phyloP scores from a whole-genome alignment of 768 basidiomycete genomes.

The Leccinum subtestaceum region DNA sequence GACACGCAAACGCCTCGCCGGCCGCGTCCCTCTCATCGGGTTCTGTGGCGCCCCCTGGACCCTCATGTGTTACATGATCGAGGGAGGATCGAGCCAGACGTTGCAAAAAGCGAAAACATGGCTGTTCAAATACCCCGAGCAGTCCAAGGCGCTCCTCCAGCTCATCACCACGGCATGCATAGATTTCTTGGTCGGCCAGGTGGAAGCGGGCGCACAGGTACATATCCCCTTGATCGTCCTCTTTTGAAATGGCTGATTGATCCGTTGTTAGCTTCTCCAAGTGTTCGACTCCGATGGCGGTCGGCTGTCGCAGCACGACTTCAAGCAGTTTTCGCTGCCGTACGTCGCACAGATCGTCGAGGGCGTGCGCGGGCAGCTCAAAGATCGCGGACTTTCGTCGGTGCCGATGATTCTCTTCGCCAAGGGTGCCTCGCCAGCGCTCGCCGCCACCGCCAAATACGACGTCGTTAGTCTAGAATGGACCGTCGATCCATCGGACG shows the following conservation, averaged over 20 bases:
- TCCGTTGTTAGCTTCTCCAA: constrained; percentile 71
- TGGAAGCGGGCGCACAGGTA: constrained; percentile 95
- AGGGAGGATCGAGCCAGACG: constrained; percentile 91
- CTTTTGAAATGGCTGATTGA: not conserved
- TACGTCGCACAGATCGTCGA: constrained; percentile 69
- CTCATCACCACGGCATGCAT: constrained; percentile 88
- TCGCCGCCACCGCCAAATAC: constrained; percentile 71
- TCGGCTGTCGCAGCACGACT: constrained; percentile 88
- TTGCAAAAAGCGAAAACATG: constrained; percentile 91
- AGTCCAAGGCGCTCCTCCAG: constrained; percentile 71
- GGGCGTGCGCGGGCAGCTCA: constrained; percentile 61
- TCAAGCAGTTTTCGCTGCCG: constrained; percentile 79
- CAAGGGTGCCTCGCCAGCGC: constrained; percentile 84
- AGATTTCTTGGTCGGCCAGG: constrained; percentile 89
- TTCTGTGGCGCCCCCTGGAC: constrained; percentile 99
- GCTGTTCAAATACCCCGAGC: constrained; percentile 87
- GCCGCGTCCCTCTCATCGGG: constrained; percentile 93
- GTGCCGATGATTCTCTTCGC: constrained; percentile 92
- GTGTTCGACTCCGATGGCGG: constrained; percentile 97
- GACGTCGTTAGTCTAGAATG: constrained; percentile 92
- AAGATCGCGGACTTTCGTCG: constrained; percentile 46
- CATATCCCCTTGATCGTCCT: constrained; percentile 13
- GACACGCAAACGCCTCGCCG: constrained; percentile 76
- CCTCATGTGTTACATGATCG: constrained; percentile 96
- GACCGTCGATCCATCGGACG: constrained; percentile 72